phyloP scores from a whole-genome alignment of 805 yeast species.

The Saccharomycopsis sp. region DNA sequence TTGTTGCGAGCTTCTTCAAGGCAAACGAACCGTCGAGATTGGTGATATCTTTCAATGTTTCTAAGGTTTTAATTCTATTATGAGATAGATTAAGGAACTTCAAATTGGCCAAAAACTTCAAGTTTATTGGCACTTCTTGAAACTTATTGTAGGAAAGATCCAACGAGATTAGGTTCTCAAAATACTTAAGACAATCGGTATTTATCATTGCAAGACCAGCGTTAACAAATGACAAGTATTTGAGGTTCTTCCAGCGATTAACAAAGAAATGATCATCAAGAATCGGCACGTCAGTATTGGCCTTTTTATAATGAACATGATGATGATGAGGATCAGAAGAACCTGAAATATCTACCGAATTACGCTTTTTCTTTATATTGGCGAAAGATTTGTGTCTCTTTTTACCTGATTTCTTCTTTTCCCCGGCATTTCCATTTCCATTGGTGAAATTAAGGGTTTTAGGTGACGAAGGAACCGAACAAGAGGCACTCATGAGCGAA shows the following conservation, averaged over 20 bases:
- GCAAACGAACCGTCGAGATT: neutral
- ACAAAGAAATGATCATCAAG: slow-evolving; percentile 14
- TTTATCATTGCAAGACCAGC: slow-evolving; percentile 31
- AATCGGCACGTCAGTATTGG: neutral
- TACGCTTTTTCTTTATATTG: slow-evolving; percentile 14
- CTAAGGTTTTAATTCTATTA: slow-evolving; percentile 33
- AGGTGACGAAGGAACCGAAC: neutral
- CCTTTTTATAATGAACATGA: slow-evolving; percentile 13
- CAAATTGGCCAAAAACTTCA: slow-evolving; percentile 41
- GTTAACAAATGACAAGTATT: slow-evolving; percentile 37
- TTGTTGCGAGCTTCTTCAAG: slow-evolving; percentile 34
- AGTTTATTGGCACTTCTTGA: slow-evolving; percentile 45
- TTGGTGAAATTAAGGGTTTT: neutral
- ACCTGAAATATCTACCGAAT: slow-evolving; percentile 7
- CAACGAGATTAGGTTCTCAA: slow-evolving; percentile 34
- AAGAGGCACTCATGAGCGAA: neutral
- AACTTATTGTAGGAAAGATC: slow-evolving; percentile 52
- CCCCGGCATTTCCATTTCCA: neutral
- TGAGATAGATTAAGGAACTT: slow-evolving; percentile 49
- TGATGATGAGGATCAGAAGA: slow-evolving; percentile 14
- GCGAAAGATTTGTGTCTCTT: slow-evolving; percentile 20
- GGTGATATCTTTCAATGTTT: slow-evolving; percentile 27
- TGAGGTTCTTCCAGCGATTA: slow-evolving; percentile 33
- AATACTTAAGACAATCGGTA: slow-evolving; percentile 27
- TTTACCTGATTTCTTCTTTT: slow-evolving; percentile 17